These are phyloP conservation scores for Boletus rubescentipes DNA, from an alignment of 768 basidiomycete genomes.

Conservation along the genomic window DNA sequence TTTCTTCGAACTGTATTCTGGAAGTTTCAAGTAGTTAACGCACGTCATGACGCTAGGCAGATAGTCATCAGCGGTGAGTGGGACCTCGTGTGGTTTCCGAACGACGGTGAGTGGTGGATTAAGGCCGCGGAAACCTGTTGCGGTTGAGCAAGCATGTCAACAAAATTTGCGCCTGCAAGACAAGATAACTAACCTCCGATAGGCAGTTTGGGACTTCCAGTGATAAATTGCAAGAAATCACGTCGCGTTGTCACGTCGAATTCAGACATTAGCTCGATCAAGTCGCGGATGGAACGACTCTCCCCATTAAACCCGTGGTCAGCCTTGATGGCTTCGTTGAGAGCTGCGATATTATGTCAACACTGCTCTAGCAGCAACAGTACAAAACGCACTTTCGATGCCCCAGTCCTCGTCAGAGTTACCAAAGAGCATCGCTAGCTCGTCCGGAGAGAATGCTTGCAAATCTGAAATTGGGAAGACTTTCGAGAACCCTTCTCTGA, in stretches of 20 bases:
- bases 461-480: slow-evolving; percentile 93
- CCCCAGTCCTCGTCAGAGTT: slow-evolving; percentile 99
- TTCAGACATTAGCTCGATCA: slow-evolving; percentile 83
- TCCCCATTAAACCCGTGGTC: slow-evolving; percentile 98
- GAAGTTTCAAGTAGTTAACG: slow-evolving; percentile 94
- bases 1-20: slow-evolving; percentile 87
- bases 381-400: slow-evolving; percentile 67
- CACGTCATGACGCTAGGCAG: slow-evolving; percentile 99
- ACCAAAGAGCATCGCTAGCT: slow-evolving; percentile 94
- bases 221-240: slow-evolving; percentile 93
- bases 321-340: slow-evolving; percentile 89
- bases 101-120: slow-evolving; percentile 95
- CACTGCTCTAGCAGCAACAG: neutral
- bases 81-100: slow-evolving; percentile 92
- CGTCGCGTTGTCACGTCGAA: slow-evolving; percentile 75
- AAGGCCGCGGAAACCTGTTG: slow-evolving; percentile 86
- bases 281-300: slow-evolving; percentile 84
- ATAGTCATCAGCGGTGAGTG: slow-evolving; percentile 89
- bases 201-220: slow-evolving; percentile 94
- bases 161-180: neutral
- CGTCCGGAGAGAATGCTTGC: slow-evolving; percentile 89
- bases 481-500: slow-evolving; percentile 92
- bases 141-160: neutral
- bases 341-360: slow-evolving; percentile 47
- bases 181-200: slow-evolving; percentile 73